Conservation (phyloP, 2,329 filamentous ascomycete species). For the Pestalotiopsis sp. region DNA sequence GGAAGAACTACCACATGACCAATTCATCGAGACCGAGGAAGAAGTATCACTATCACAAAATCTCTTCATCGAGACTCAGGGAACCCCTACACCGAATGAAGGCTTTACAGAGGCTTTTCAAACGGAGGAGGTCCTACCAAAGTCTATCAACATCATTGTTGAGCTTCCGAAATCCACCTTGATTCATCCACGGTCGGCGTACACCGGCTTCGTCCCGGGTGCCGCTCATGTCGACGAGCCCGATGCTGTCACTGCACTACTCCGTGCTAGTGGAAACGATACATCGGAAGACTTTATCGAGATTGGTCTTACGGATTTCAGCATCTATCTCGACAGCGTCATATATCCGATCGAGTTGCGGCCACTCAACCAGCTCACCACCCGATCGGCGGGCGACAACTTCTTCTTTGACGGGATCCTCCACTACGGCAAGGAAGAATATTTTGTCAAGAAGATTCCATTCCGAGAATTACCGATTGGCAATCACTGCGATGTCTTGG, state of each 20-base stretch:
- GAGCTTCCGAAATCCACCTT: constrained; percentile 24
- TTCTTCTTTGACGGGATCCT: constrained; percentile 65
- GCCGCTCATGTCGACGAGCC: constrained; percentile 27
- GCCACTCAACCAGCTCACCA: constrained; percentile 54
- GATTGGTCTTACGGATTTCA: constrained; percentile 59
- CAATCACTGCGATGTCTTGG: constrained; percentile 56
- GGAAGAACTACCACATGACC: background rate
- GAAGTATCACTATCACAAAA: background rate
- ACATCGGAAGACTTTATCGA: constrained; percentile 39
- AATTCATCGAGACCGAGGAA: background rate
- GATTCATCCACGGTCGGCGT: constrained; percentile 24
- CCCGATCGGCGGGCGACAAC: constrained; percentile 32
- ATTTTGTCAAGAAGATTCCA: constrained; percentile 56
- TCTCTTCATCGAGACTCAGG: background rate
- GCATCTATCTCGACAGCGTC: constrained; percentile 49
- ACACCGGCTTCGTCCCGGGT: constrained; percentile 26
- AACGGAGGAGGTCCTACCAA: background rate
- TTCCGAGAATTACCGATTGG: constrained; percentile 66
- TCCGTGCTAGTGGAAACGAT: constrained; percentile 21
- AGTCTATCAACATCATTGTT: constrained; percentile 15
- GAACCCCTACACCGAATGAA: background rate
- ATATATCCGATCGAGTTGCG: constrained; percentile 51
- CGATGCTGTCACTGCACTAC: constrained; percentile 31
- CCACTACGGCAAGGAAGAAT: constrained; percentile 38
- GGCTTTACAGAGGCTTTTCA: background rate